Evolutionary conservation across 345 rosid genomes (phyloP).

Genomic region (Boechera divaricarpa): DNA sequence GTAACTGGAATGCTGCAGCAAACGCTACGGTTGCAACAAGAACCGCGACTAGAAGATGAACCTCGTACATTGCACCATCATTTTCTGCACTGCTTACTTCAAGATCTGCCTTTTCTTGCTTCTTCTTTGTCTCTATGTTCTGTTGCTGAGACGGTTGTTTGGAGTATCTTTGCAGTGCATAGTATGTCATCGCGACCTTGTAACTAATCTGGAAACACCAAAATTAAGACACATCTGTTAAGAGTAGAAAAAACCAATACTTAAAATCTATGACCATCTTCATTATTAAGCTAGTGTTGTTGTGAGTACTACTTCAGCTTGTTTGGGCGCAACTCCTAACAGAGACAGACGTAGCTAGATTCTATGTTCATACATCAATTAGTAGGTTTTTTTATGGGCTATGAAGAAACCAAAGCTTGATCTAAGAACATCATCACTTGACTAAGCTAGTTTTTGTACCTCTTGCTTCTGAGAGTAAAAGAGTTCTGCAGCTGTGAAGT

Average conservation of each 20-base stretch:
- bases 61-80: constrained; percentile 33
- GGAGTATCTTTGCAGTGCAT: constrained; percentile 25
- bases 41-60: constrained; percentile 38
- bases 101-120: constrained; percentile 4
- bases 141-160: constrained; percentile 24
- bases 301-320: not conserved
- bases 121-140: constrained; percentile 22
- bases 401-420: too few relatives aligned
- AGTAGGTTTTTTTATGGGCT: too few relatives aligned
- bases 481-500: constrained; percentile 46
- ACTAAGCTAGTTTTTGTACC: constrained; percentile 22
- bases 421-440: not conserved
- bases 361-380: too few relatives aligned
- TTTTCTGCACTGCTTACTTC: not conserved
- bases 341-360: not conserved
- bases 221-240: not conserved
- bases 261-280: not conserved
- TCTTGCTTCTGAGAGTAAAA: constrained; percentile 37
- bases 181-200: constrained; percentile 13
- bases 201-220: constrained; percentile 18
- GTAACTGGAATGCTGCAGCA: constrained; percentile 41
- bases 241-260: not conserved
- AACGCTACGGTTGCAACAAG: constrained; percentile 42
- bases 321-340: not conserved
- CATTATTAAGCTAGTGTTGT: not conserved